A percentile compares a stretch with the other conserved stretches of the same genome.
Conservation (phyloP, 805 yeast species). For the Spathaspora hagerdaliae region DNA sequence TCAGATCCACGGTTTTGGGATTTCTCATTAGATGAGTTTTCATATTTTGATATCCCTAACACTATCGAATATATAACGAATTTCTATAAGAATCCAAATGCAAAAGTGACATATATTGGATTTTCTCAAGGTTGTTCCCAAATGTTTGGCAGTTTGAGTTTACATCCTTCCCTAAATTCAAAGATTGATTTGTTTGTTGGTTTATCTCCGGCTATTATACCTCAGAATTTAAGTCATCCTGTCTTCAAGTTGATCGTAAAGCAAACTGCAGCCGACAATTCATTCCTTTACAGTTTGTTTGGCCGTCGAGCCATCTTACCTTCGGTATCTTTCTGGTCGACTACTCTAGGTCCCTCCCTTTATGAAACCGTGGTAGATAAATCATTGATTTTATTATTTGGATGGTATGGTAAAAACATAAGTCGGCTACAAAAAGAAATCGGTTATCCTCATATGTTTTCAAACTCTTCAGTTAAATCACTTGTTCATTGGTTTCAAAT, state of each 20-base stretch:
- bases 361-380: constrained; percentile 22
- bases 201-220: constrained; percentile 27
- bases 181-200: constrained; percentile 22
- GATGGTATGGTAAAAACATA: constrained; percentile 24
- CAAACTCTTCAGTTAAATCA: constrained; percentile 24
- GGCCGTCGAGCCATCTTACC: constrained; percentile 26
- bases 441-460: constrained; percentile 30
- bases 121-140: constrained; percentile 31
- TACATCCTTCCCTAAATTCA: constrained; percentile 19
- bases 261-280: constrained; percentile 21
- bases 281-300: constrained; percentile 20
- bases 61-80: constrained; percentile 18
- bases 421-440: constrained; percentile 17
- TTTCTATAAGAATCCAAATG: constrained; percentile 11
- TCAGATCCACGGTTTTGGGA: constrained; percentile 24
- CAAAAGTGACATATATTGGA: constrained; percentile 23
- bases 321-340: constrained; percentile 27
- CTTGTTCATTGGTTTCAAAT: constrained; percentile 32
- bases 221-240: constrained; percentile 20
- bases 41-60: constrained; percentile 28
- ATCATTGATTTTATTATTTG: constrained; percentile 20
- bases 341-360: constrained; percentile 15
- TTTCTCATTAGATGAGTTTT: constrained; percentile 29
- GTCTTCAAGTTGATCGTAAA: constrained; percentile 20
- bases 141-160: constrained; percentile 26